Percentiles rank a stretch among this genome's conserved stretches.
Conservation (phyloP, 768 basidiomycete genomes). For the Infundibulicybe gibba region DNA sequence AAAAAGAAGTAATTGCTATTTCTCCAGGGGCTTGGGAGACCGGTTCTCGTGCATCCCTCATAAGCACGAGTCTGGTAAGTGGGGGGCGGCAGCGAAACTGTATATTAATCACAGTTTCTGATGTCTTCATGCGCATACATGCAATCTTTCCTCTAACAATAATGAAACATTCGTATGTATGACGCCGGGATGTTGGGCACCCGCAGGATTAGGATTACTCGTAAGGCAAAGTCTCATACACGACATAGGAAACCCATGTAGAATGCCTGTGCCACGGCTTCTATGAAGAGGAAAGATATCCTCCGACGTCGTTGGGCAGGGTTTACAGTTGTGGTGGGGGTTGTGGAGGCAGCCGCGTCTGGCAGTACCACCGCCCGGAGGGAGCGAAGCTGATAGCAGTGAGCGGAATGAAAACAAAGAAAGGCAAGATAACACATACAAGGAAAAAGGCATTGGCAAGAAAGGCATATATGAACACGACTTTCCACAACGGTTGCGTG, state of each 20-base stretch:
- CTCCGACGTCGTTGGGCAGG: slow-evolving; percentile 79
- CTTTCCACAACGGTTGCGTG: slow-evolving; percentile 57
- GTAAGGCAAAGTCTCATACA: neutral
- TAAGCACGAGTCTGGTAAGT: slow-evolving; percentile 14
- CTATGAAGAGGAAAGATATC: slow-evolving; percentile 85
- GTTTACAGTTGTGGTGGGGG: slow-evolving; percentile 58
- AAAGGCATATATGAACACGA: slow-evolving; percentile 83
- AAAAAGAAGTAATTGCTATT: slow-evolving; percentile 68
- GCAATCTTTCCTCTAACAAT: no score
- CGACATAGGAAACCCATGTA: slow-evolving; percentile 86
- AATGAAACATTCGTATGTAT: no score
- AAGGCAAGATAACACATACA: slow-evolving; percentile 39
- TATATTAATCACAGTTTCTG: no score
- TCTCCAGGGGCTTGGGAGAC: slow-evolving; percentile 7
- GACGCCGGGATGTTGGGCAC: neutral
- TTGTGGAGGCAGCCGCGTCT: slow-evolving; percentile 53
- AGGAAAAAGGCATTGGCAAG: slow-evolving; percentile 92
- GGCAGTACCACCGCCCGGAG: slow-evolving; percentile 65
- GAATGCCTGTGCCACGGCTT: slow-evolving; percentile 76
- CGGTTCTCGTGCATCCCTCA: slow-evolving; percentile 17
- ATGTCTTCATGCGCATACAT: no score
- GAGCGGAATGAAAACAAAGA: neutral
- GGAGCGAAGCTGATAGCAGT: slow-evolving; percentile 74
- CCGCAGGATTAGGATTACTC: neutral
- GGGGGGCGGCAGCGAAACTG: slow-evolving; percentile 2